Evolutionary conservation across 305 asterid genomes (phyloP).

Genomic region (Petunia hybrid): DNA sequence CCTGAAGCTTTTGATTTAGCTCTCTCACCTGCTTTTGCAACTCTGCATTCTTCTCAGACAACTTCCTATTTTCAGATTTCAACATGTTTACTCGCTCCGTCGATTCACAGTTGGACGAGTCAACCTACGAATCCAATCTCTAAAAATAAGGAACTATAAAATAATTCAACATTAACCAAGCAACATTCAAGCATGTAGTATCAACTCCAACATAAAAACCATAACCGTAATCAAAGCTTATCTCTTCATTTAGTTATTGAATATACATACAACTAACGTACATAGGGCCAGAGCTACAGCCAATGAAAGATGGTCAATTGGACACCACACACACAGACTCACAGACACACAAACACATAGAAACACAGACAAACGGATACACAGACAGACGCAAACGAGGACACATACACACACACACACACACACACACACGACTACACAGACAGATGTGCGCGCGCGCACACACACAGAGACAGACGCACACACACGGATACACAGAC

Average conservation of each 20-base stretch:
- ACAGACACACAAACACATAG: no score
- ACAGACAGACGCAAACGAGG: no score
- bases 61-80: conserved; percentile 38
- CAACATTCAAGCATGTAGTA: not conserved
- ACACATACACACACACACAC: no score
- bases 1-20: conserved; percentile 42
- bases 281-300: no score
- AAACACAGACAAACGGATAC: no score
- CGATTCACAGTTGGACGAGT: conserved; percentile 43
- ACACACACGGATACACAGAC: no score
- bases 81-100: conserved; percentile 33
- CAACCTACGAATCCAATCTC: conserved; percentile 37
- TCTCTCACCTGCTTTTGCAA: conserved; percentile 43
- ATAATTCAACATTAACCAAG: not conserved
- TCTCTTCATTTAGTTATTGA: not conserved
- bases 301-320: no score
- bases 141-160: conserved; percentile 11
- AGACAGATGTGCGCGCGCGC: no score
- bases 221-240: not conserved
- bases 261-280: not conserved
- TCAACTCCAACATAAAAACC: not conserved
- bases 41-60: conserved; percentile 41
- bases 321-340: no score
- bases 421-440: no score
- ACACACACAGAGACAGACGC: no score